These are phyloP conservation scores for Lophiotrema nucula DNA, from an alignment of 495 filamentous ascomycete species.

Conservation along the genomic window DNA sequence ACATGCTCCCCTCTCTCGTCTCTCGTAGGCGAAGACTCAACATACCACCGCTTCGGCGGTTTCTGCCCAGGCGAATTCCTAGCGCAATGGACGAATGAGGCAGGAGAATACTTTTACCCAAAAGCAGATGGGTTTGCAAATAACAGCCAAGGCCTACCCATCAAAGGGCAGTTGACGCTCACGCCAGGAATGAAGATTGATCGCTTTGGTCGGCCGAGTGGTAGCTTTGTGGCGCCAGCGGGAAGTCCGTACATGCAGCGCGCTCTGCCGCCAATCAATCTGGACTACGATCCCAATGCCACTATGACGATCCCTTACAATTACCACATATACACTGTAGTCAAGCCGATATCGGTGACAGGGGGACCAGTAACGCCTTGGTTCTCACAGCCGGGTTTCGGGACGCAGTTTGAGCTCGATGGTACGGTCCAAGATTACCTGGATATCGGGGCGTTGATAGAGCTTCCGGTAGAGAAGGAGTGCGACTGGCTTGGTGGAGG, in stretches of 20 bases:
- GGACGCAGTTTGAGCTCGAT: background rate
- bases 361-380: background rate
- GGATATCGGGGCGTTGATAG: background rate
- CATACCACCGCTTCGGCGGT: background rate
- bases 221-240: background rate
- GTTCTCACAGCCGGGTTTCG: background rate
- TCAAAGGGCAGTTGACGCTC: background rate
- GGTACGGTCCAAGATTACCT: background rate
- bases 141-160: background rate
- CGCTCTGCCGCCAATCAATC: background rate
- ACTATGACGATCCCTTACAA: background rate
- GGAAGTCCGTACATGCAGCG: background rate
- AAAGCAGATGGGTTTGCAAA: background rate
- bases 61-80: background rate
- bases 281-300: background rate
- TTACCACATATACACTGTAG: background rate
- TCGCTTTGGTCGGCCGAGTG: background rate
- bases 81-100: background rate
- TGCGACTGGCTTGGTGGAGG: background rate
- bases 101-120: background rate
- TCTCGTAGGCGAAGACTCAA: background rate
- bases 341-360: background rate
- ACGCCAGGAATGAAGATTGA: background rate
- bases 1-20: too few relatives aligned
- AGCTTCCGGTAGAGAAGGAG: background rate